Evolutionary conservation across 495 filamentous ascomycete species (phyloP).

Genomic region (Hyaloscypha variabilis): DNA sequence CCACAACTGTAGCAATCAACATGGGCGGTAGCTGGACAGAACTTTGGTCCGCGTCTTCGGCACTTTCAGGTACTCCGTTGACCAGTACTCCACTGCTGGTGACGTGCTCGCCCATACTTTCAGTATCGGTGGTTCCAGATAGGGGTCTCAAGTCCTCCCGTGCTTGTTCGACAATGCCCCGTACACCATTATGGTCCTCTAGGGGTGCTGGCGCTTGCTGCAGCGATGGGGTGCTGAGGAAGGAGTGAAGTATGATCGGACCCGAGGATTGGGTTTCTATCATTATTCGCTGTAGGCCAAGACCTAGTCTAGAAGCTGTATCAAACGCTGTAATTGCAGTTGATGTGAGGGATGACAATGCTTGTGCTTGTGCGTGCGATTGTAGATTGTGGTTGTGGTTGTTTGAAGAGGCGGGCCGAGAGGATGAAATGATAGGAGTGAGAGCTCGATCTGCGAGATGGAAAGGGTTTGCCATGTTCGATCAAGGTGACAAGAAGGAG

Average conservation of each 20-base stretch:
- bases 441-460: conserved; percentile 45
- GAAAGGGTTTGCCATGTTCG: conserved; percentile 36
- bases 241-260: conserved; percentile 38
- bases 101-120: background rate
- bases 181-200: background rate
- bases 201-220: conserved; percentile 1
- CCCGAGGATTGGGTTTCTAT: conserved; percentile 40
- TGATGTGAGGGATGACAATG: conserved; percentile 41
- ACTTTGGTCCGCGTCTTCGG: conserved; percentile 19
- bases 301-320: conserved; percentile 37
- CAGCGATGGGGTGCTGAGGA: conserved; percentile 19
- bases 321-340: conserved; percentile 43
- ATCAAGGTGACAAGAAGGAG: conserved; percentile 28
- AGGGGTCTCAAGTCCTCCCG: conserved; percentile 27
- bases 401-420: conserved; percentile 21
- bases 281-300: conserved; percentile 43
- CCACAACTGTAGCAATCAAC: conserved; percentile 30
- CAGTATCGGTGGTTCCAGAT: conserved; percentile 21
- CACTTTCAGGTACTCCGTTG: conserved; percentile 15
- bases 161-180: conserved; percentile 27
- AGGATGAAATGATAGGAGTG: conserved; percentile 47
- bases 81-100: conserved; percentile 14
- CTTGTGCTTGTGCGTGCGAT: conserved; percentile 26
- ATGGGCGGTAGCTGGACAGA: conserved; percentile 17
- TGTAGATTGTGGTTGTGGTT: conserved; percentile 12